Conservation (phyloP, 306 rosid genomes). For the Chamaecrista fasciculata region DNA sequence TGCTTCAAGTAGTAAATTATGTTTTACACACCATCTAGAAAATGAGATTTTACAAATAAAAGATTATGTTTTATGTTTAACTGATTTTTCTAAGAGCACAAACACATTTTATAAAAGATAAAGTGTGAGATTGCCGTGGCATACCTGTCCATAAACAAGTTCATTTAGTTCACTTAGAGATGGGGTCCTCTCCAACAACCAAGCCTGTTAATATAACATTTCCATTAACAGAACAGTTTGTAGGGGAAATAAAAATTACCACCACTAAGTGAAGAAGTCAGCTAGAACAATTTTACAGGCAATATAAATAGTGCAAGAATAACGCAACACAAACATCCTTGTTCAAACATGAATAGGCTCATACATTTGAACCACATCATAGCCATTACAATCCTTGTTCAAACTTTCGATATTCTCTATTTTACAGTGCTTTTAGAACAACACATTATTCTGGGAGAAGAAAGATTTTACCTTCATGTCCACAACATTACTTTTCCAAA, state of each 20-base stretch:
- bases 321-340: not conserved
- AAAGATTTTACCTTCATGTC: not conserved
- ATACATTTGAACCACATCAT: not conserved
- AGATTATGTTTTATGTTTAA: conserved; percentile 11
- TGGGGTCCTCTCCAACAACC: conserved; percentile 84
- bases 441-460: not conserved
- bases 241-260: not conserved
- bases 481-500: not conserved
- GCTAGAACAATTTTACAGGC: not conserved
- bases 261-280: not conserved
- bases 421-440: not conserved
- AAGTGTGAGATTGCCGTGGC: conserved; percentile 19
- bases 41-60: conserved; percentile 25
- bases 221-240: conserved; percentile 35
- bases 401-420: not conserved
- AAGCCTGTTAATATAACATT: conserved; percentile 62
- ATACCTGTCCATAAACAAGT: conserved; percentile 94
- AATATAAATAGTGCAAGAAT: not conserved
- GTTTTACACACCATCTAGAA: conserved; percentile 12
- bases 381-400: not conserved
- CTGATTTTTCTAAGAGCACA: conserved; percentile 22
- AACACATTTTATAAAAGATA: not conserved
- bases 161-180: conserved; percentile 89
- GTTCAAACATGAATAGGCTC: not conserved
- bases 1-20: conserved; percentile 8